Evolutionary conservation across 305 asterid genomes (phyloP), one percentile per base, ranked within the genome.

Genomic region (Caryopteris hybrid): DNA sequence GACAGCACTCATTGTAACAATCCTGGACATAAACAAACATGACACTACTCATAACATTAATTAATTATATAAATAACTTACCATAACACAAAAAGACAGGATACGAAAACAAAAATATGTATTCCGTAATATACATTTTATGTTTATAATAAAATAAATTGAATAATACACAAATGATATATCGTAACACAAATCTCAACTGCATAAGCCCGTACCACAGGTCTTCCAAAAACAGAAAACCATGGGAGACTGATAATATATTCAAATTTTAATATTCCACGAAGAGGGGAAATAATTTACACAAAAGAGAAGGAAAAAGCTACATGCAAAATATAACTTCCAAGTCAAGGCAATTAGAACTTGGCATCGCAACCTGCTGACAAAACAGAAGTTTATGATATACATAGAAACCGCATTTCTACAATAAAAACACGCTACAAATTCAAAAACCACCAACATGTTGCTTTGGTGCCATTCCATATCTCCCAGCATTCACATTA

Each of bases 391-490:
- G 12, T 5, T 10, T 29, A 46, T n/a, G 4, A 46, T 9, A 27
- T 9, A 27, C 18, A 21, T 55, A 42, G 55, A 56, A 14, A 18
- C 4, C 45, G 7, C 54, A 64, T 48, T 68, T 56, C 22, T 10
- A 29, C 61, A 58, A 39, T 1, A 27, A 8, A 12, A 14, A 42
- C 13, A 36, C 6, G 29, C 16, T 16, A 71, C 63, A 52, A 71
- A 68, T 69, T 92, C 86, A 92, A 72, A 80, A 88, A 20, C 96
- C 89, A 50, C 95, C 93, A 23, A 79, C 89, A 13, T 69, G 81
- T 64, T 90, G 97, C 83, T 78, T 85, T 0, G 89, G 60, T 16
- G 62, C 76, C 75, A 68, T 73, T 58, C 91, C 88, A 16, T 87
- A 89, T 69, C 92, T 85, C 65, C 90, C 91, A 9, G 85, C 39